Evolutionary conservation across 768 basidiomycete genomes (phyloP), one percentile per base, ranked within the genome.

Genomic region (Jaapia argillacea): DNA sequence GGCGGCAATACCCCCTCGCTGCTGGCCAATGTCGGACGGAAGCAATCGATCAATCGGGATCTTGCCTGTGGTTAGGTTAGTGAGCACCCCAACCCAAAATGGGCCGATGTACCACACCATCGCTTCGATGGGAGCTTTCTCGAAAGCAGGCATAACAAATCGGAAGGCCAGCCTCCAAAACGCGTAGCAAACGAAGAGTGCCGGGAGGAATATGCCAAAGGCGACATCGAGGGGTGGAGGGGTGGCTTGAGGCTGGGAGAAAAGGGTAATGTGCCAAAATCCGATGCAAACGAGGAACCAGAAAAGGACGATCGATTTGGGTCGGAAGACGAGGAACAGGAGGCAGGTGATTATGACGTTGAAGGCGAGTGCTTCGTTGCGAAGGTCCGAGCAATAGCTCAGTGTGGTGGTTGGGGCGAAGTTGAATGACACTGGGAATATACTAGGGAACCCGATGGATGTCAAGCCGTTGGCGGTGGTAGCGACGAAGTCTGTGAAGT

Each of bases 241-340:
- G 4, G 68, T 69, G 1, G 67, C 69, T 37, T 64, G 73, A 4
- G 83, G 82, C 53, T 90, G 81, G 6, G 84, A 84, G 53, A 88
- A 89, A 31, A 92, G 71, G 0, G 75, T 66, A 43, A 88, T 68
- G 51, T 92, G 87, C 88, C 89, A 92, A 57, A 76, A 91, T 2
- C 87, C 84, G 36, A 86, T 83, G 63, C 77, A 85, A 4, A 85
- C 76, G n/a, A 87, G 66, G 53, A 71, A 79, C 82, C 84, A 86
- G 59, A 71, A 87, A 2, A 77, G 59, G 24, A 86, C 63, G 48
- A 86, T 70, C 2, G 81, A 68, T 52, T 67, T 76, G 2, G 85
- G 85, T 13, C 85, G 79, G 37, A 92, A 66, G 39, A 91, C 51
- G 31, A 86, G 65, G 58, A 86, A 87, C 36, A 91, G 64, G 23